These are phyloP conservation scores for Termitomyces sp. DNA, from an alignment of 768 basidiomycete genomes.

Conservation along the genomic window DNA sequence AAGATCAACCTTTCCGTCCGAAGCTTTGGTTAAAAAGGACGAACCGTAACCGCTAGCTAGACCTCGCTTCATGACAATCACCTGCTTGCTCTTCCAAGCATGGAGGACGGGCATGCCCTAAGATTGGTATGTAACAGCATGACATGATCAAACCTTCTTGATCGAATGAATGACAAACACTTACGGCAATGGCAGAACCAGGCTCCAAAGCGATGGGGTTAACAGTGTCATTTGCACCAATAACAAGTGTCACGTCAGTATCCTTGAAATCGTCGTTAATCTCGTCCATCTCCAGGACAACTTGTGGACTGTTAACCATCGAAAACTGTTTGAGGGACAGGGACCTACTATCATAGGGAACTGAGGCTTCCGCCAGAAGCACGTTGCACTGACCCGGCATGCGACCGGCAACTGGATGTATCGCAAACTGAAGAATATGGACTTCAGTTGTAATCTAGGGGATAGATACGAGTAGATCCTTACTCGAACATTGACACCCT, in stretches of 20 bases:
- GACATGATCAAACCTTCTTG: neutral
- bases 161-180: conserved; percentile 3
- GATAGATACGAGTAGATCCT: neutral
- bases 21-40: conserved; percentile 7
- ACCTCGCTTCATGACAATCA: conserved; percentile 90
- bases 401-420: conserved; percentile 87
- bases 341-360: conserved; percentile 78
- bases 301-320: conserved; percentile 29
- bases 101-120: conserved; percentile 91
- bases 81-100: conserved; percentile 91
- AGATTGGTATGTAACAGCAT: neutral
- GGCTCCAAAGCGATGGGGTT: conserved; percentile 87
- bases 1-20: neutral
- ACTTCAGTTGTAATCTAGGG: neutral
- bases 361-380: conserved; percentile 84
- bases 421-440: conserved; percentile 47
- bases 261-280: conserved; percentile 90
- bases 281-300: conserved; percentile 91
- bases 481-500: conserved; percentile 71
- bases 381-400: conserved; percentile 95
- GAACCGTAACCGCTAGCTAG: conserved; percentile 84
- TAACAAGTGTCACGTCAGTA: conserved; percentile 87
- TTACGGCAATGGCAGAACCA: conserved; percentile 75
- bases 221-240: conserved; percentile 90
- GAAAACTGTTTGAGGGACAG: neutral